Evolutionary conservation across 306 rosid genomes (phyloP), one percentile per base, ranked within the genome.

Genomic region (Nissolia schottii): DNA sequence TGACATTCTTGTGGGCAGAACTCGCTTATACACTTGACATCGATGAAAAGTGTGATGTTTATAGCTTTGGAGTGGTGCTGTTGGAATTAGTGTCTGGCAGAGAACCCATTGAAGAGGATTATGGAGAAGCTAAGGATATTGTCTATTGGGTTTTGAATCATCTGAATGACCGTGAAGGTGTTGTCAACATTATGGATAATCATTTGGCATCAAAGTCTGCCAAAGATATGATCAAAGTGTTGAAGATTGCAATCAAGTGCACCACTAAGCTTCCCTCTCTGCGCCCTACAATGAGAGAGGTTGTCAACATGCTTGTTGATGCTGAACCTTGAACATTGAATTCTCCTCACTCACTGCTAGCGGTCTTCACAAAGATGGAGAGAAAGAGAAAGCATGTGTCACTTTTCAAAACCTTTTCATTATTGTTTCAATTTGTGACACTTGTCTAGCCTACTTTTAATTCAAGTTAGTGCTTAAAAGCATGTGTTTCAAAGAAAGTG

Each of bases 251-350:
- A 8, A 66, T 91, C 20, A 79, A 85, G 56, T 95, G 99, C 79
- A 86, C 91, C 18, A 79, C 74, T 45, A 95, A 86, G 85, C 96
- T 91, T 73, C 99, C 97, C 1, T 73, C 93, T 10, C 64, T 87
- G 55, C 97, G 99, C 41, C 97, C 99, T 38, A 73, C 93, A 4
- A 95, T 91, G 99, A 86, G 99, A 77, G 97, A 88, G 51, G 96
- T 91, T 38, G 86, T 88, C 56, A 95, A 91, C 72, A 91, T 85
- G 96, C 95, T 95, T 4, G 12, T 40, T 8, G 97, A 86, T 79
- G 92, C 92, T 32, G 87, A 91, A 50, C 91, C 91, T 70, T 67
- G 75, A 77, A 67, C 73, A 63, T 64, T 67, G 41, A 76, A 58
- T 64, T 70, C 83, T 58, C 23, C 51, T 45, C 49, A n/a, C 50